Evolutionary conservation across 768 basidiomycete genomes (phyloP).

Genomic region (Mycena polygramma): DNA sequence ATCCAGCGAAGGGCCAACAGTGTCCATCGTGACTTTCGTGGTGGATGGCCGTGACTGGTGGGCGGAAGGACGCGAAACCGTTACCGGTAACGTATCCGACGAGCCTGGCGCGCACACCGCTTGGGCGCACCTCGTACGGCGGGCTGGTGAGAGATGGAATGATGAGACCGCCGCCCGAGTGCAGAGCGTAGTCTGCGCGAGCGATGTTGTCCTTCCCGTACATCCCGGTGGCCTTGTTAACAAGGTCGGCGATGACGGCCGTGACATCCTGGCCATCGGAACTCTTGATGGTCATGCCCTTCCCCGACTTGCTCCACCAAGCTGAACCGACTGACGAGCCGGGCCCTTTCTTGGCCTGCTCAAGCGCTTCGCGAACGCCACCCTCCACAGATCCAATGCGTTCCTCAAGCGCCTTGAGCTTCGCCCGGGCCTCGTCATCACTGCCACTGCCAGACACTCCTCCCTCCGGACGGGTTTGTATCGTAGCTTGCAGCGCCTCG

Average conservation of each 20-base stretch:
- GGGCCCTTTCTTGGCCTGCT: slow-evolving; percentile 30
- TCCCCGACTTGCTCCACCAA: slow-evolving; percentile 80
- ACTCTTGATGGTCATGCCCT: slow-evolving; percentile 75
- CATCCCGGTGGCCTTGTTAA: slow-evolving; percentile 80
- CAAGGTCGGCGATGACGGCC: slow-evolving; percentile 77
- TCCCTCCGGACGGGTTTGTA: slow-evolving; percentile 43
- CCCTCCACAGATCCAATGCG: slow-evolving; percentile 63
- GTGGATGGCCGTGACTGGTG: slow-evolving; percentile 90
- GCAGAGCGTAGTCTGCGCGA: slow-evolving; percentile 87
- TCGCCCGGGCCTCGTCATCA: slow-evolving; percentile 71
- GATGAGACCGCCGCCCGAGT: slow-evolving; percentile 83
- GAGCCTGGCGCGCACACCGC: slow-evolving; percentile 61
- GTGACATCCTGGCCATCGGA: slow-evolving; percentile 81
- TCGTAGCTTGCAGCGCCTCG: slow-evolving; percentile 62
- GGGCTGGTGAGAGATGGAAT: slow-evolving; percentile 87
- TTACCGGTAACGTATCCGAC: slow-evolving; percentile 72
- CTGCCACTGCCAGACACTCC: slow-evolving; percentile 49
- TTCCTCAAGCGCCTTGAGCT: slow-evolving; percentile 65
- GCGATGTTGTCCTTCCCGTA: slow-evolving; percentile 73
- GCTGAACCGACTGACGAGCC: slow-evolving; percentile 56
- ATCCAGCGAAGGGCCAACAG: slow-evolving; percentile 94
- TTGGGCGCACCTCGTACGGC: slow-evolving; percentile 78
- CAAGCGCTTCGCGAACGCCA: slow-evolving; percentile 39
- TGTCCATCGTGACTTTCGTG: slow-evolving; percentile 85
- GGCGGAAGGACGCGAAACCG: slow-evolving; percentile 73